Base-by-base conservation (phyloP, 371 early-diverging fungal genomes). In the Chytridium lagenaria region DNA sequence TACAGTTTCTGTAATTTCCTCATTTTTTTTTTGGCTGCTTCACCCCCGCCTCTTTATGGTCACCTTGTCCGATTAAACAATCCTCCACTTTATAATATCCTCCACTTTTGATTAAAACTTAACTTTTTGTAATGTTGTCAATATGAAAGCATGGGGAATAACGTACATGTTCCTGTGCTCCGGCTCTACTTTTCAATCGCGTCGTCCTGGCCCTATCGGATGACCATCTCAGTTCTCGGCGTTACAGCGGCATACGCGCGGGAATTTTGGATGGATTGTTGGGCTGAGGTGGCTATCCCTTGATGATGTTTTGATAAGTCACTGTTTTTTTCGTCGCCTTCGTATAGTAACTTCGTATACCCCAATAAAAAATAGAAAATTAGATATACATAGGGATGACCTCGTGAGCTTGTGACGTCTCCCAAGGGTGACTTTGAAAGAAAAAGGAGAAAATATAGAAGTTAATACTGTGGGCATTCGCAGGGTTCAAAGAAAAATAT, bases 241-340 rank as follows among this genome's bases (percentile, higher is more conserved):
- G 12, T 65, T 10, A 70, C 70, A 0, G 38, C 26, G 12, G 19
- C 55, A 33, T 75, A 75, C 66, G 75, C 33, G 1, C 16, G 38
- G 5, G 75, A 75, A 67, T 75, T 75, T 39, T 74, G 69, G 74
- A 49, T 50, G 26, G 55, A 26, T n/a, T 52, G 26, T 15, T 52
- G 44, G 44, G 44, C 44, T 44, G 7, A 44, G n/a, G n/a, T n/a
- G n/a, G n/a, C n/a, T n/a, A n/a, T n/a, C n/a, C n/a, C n/a, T n/a
- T n/a, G n/a, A n/a, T n/a, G n/a, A n/a, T n/a, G n/a, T n/a, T 19
- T 19, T 44, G 44, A 7, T 44, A 44, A 44, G 44, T 19, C 44
- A 19, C 12, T 44, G 44, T 44, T 44, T 44, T 44, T 44, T 44
- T 44, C 19, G 7, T 44, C 19, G 44, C 7, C 19, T 12, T 12